Conservation (phyloP, 345 rosid genomes). For the Psidium friedrichsthalianum region DNA sequence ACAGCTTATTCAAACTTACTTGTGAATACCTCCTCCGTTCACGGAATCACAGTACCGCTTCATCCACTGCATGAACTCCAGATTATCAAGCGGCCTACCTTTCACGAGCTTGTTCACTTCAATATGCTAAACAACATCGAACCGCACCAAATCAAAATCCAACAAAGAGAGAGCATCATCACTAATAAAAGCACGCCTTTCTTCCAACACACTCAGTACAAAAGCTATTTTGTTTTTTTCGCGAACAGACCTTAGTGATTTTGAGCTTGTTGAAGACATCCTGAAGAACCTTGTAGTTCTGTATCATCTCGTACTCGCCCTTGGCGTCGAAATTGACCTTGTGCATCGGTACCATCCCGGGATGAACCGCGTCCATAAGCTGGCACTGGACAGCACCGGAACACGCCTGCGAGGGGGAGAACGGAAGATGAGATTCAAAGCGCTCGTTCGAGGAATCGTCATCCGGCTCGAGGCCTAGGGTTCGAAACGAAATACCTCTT, state of each 20-base stretch:
- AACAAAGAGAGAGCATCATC: not conserved
- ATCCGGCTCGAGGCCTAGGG: not conserved
- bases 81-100: slow-evolving; percentile 91
- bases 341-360: slow-evolving; percentile 93
- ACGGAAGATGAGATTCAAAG: not conserved
- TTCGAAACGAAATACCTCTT: slow-evolving; percentile 46
- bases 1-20: slow-evolving; percentile 17
- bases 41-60: slow-evolving; percentile 89
- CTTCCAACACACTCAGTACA: not conserved
- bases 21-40: slow-evolving; percentile 41
- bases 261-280: slow-evolving; percentile 95
- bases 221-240: not conserved
- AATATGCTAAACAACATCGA: slow-evolving; percentile 36
- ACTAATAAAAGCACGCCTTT: not conserved
- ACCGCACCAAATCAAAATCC: not conserved
- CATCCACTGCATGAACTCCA: slow-evolving; percentile 99
- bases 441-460: not conserved
- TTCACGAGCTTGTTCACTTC: slow-evolving; percentile 90
- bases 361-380: slow-evolving; percentile 86
- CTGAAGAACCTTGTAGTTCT: slow-evolving; percentile 92
- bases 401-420: slow-evolving; percentile 44
- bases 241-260: slow-evolving; percentile 59
- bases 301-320: slow-evolving; percentile 97
- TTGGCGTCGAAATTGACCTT: slow-evolving; percentile 96
- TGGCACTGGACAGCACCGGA: slow-evolving; percentile 92